Evolutionary conservation across 2,329 filamentous ascomycete genomes (phyloP).

Genomic region (Diaporthe nobilis): DNA sequence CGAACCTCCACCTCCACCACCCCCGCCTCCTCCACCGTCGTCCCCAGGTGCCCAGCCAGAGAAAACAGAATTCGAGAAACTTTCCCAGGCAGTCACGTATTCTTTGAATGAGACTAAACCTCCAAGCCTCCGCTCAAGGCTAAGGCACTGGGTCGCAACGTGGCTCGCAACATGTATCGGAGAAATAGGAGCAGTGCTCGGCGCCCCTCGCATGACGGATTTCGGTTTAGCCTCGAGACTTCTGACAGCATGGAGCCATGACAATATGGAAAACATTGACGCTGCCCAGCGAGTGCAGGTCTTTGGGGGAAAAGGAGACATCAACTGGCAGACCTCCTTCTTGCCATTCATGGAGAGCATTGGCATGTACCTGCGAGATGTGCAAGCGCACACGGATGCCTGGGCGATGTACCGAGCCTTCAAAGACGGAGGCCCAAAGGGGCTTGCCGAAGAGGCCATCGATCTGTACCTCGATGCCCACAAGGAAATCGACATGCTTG

Average conservation of each 20-base stretch:
- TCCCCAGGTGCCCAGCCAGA: background rate
- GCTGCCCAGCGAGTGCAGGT: background rate
- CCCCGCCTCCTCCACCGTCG: too few species aligned
- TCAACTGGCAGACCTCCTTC: background rate
- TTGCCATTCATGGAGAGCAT: constrained; percentile 11
- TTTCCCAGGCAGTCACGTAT: background rate
- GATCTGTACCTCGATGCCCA: background rate
- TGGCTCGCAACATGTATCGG: background rate
- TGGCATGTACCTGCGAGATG: constrained; percentile 1
- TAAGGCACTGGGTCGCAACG: background rate
- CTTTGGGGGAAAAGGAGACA: background rate
- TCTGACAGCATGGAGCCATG: background rate
- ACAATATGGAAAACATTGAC: background rate
- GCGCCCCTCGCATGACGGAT: background rate
- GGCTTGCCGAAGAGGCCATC: background rate
- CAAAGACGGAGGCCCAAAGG: background rate
- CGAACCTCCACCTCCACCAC: background rate
- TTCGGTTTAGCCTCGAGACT: background rate
- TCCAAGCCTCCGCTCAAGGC: background rate
- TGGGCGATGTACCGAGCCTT: background rate
- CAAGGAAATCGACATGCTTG: background rate
- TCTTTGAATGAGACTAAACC: background rate
- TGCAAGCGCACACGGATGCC: background rate
- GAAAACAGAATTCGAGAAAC: constrained; percentile 2
- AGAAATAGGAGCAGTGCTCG: background rate